phyloP scores from a whole-genome alignment of 2,329 filamentous ascomycete genomes.

The Aspergillus sp. region DNA sequence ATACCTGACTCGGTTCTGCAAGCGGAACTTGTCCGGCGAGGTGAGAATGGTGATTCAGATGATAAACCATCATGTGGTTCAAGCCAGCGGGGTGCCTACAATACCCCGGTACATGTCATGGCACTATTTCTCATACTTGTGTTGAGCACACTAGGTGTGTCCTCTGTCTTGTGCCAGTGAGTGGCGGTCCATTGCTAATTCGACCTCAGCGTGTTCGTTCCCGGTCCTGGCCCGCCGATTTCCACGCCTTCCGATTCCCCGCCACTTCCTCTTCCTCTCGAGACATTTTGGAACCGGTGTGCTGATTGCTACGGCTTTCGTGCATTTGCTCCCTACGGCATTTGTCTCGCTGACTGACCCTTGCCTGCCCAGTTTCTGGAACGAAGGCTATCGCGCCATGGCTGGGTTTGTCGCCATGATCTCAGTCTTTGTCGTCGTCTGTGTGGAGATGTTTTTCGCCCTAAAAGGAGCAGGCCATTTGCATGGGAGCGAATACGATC shows the following conservation, averaged over 20 bases:
- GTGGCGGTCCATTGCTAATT: constrained; percentile 4
- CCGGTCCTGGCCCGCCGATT: constrained; percentile 52
- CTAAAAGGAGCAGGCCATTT: constrained; percentile 54
- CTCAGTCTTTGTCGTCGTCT: constrained; percentile 71
- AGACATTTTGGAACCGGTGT: constrained; percentile 52
- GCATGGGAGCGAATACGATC: constrained; percentile 46
- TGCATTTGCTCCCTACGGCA: constrained; percentile 54
- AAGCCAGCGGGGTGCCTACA: constrained; percentile 41
- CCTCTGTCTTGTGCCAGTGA: neutral
- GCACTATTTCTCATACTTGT: constrained; percentile 57
- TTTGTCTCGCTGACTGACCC: constrained; percentile 52
- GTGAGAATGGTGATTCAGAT: constrained; percentile 9
- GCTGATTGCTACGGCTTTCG: constrained; percentile 49
- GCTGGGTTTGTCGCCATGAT: constrained; percentile 75
- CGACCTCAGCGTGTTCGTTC: constrained; percentile 47
- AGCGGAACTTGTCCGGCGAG: constrained; percentile 23
- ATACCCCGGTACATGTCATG: constrained; percentile 57
- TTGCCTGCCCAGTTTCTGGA: constrained; percentile 71
- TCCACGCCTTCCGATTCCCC: constrained; percentile 50
- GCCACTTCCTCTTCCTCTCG: constrained; percentile 49
- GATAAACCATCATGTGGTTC: constrained; percentile 28
- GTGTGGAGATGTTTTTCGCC: constrained; percentile 81
- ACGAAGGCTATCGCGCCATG: constrained; percentile 65
- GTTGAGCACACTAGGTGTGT: constrained; percentile 38
- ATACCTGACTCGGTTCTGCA: constrained; percentile 25